Conservation (phyloP, 495 filamentous ascomycete species). For the Jackrogersella minutella region DNA sequence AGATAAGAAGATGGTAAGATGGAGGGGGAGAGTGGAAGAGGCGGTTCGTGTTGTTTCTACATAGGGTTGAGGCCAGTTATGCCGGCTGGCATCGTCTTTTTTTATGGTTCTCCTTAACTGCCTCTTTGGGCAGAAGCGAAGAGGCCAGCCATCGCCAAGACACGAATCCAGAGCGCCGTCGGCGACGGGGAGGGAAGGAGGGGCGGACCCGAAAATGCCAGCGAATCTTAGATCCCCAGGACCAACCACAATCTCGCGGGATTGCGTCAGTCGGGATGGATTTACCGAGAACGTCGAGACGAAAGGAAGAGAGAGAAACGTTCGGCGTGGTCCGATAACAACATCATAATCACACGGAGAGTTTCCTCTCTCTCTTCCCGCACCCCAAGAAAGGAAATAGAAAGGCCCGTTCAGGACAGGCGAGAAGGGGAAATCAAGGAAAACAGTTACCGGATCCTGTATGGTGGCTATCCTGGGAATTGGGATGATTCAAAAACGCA, state of each 20-base stretch:
- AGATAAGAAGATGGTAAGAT: neutral
- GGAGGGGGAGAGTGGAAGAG: neutral
- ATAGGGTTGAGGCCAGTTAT: slow-evolving; percentile 12
- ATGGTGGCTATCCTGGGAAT: too few species aligned
- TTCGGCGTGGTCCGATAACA: slow-evolving; percentile 35
- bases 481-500: neutral
- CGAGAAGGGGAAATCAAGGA: neutral
- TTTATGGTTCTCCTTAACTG: slow-evolving; percentile 27
- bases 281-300: slow-evolving; percentile 10
- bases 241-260: slow-evolving; percentile 30
- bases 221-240: neutral
- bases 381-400: neutral
- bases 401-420: neutral
- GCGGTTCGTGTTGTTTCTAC: slow-evolving; percentile 11
- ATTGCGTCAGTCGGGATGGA: slow-evolving; percentile 32
- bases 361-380: neutral
- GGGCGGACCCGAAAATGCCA: slow-evolving; percentile 10
- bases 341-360: slow-evolving; percentile 23
- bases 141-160: slow-evolving; percentile 25
- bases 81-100: slow-evolving; percentile 15
- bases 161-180: slow-evolving; percentile 1
- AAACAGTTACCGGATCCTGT: too few species aligned
- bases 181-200: slow-evolving; percentile 30
- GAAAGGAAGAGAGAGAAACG: slow-evolving; percentile 1
- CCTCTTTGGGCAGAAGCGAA: slow-evolving; percentile 30